A percentile compares a stretch with the other conserved stretches of the same genome.
These are phyloP conservation scores for Hypomontagnella monticulosa DNA, from an alignment of 495 filamentous ascomycete genomes.

Conservation along the genomic window DNA sequence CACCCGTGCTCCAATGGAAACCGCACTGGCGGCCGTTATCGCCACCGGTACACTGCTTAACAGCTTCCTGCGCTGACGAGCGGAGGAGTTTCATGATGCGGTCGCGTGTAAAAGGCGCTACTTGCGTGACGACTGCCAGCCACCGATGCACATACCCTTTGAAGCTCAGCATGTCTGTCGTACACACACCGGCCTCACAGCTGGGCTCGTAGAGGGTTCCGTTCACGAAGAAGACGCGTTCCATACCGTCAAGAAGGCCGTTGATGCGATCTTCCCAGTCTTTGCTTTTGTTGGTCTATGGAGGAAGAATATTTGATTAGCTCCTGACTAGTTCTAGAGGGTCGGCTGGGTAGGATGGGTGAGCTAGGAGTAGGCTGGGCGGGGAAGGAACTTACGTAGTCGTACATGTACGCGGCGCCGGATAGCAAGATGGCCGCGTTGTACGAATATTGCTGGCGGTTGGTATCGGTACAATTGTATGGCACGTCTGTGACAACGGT, in stretches of 20 bases:
- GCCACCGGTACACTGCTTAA: conserved; percentile 71
- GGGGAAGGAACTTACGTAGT: conserved; percentile 60
- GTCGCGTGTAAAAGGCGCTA: conserved; percentile 72
- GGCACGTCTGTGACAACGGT: conserved; percentile 52
- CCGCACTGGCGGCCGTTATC: conserved; percentile 70
- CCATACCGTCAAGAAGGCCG: conserved; percentile 67
- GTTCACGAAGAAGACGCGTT: conserved; percentile 67
- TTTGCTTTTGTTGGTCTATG: conserved; percentile 64
- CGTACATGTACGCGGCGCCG: conserved; percentile 84
- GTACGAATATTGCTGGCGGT: conserved; percentile 77
- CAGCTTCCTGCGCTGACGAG: conserved; percentile 73
- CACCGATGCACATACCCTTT: conserved; percentile 88
- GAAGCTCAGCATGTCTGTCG: conserved; percentile 82
- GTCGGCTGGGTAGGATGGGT: neutral
- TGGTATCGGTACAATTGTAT: conserved; percentile 70
- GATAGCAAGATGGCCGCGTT: conserved; percentile 75
- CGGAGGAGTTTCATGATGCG: conserved; percentile 72
- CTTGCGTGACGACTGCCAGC: conserved; percentile 74
- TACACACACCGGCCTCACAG: conserved; percentile 74
- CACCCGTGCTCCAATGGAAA: conserved; percentile 67
- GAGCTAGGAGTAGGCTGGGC: neutral
- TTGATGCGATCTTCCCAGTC: conserved; percentile 68
- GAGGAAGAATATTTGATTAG: neutral
- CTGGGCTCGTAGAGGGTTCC: conserved; percentile 67
- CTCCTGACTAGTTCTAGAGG: neutral